These are phyloP conservation scores for Grosmannia huntii DNA, from an alignment of 2,329 filamentous ascomycete genomes.

Conservation along the genomic window DNA sequence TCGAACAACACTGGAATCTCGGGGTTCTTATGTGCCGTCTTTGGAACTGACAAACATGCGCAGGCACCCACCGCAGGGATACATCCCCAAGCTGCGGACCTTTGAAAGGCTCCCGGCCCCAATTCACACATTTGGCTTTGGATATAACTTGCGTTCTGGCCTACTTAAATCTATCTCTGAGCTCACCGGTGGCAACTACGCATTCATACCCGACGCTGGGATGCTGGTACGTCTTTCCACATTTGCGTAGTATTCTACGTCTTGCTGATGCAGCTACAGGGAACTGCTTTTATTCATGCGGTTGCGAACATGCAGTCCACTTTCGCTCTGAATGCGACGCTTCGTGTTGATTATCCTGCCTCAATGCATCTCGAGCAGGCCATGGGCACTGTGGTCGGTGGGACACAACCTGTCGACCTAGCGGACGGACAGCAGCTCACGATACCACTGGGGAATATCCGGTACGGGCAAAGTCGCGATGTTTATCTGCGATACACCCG, in stretches of 20 bases:
- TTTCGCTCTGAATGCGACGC: conserved; percentile 33
- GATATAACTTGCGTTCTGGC: conserved; percentile 34
- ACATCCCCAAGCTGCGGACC: conserved; percentile 37
- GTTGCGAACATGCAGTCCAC: conserved; percentile 49
- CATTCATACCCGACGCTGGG: conserved; percentile 48
- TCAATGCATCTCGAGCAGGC: conserved; percentile 25
- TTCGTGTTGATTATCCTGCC: conserved; percentile 28
- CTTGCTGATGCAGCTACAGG: conserved; percentile 1
- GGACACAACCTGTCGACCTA: conserved; percentile 13
- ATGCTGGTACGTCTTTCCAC: conserved; percentile 34
- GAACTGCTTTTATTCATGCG: conserved; percentile 49
- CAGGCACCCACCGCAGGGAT: conserved; percentile 31
- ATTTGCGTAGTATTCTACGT: not conserved
- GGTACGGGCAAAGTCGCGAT: conserved; percentile 49
- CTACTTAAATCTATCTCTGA: conserved; percentile 49
- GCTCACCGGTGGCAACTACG: conserved; percentile 41
- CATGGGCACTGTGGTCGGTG: conserved; percentile 26
- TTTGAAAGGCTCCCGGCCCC: conserved; percentile 28
- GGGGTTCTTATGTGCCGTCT: not conserved
- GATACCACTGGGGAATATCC: conserved; percentile 37
- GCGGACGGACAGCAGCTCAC: conserved; percentile 16
- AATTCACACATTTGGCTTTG: conserved; percentile 43
- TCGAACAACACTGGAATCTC: conserved; percentile 2
- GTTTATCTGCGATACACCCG: conserved; percentile 30
- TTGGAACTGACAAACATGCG: conserved; percentile 9